A percentile compares a stretch with the other conserved stretches of the same genome.
Evolutionary conservation across 805 yeast species (phyloP).

Genomic region (Teunomyces stri): DNA sequence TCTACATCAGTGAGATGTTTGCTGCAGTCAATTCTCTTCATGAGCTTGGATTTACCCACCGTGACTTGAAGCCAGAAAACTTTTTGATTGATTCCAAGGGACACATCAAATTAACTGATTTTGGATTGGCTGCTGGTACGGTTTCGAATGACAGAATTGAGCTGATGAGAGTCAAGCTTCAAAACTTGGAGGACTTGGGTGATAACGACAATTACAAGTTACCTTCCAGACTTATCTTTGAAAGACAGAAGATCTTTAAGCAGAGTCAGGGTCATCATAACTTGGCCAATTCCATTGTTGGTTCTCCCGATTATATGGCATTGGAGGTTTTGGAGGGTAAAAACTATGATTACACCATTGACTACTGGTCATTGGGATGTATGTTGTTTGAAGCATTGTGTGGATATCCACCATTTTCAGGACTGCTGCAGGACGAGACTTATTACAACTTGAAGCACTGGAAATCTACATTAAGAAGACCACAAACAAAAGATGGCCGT

Average conservation of each 20-base stretch:
- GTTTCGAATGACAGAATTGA: constrained; percentile 91
- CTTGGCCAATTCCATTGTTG: constrained; percentile 93
- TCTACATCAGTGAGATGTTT: constrained; percentile 95
- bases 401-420: constrained; percentile 97
- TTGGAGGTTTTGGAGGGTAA: constrained; percentile 93
- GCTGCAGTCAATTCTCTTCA: constrained; percentile 91
- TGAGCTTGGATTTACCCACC: constrained; percentile 91
- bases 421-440: constrained; percentile 90
- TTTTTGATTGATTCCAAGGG: constrained; percentile 87
- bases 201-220: constrained; percentile 48
- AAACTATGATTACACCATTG: constrained; percentile 92
- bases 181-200: constrained; percentile 66
- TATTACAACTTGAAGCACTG: constrained; percentile 90
- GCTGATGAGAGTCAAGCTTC: constrained; percentile 73
- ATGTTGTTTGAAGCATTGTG: constrained; percentile 94
- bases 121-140: constrained; percentile 96
- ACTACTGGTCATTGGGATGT: constrained; percentile 98
- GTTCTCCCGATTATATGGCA: constrained; percentile 99
- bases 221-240: constrained; percentile 71
- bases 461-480: constrained; percentile 85
- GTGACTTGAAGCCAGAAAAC: constrained; percentile 95
- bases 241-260: constrained; percentile 83
- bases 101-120: constrained; percentile 91
- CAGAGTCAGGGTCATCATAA: constrained; percentile 78
- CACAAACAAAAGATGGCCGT: constrained; percentile 87